A percentile compares a stretch with the other conserved stretches of the same genome.
These are phyloP conservation scores for Paralagenidium karlingii DNA, from an alignment of 352 stramenopile species.

Conservation along the genomic window DNA sequence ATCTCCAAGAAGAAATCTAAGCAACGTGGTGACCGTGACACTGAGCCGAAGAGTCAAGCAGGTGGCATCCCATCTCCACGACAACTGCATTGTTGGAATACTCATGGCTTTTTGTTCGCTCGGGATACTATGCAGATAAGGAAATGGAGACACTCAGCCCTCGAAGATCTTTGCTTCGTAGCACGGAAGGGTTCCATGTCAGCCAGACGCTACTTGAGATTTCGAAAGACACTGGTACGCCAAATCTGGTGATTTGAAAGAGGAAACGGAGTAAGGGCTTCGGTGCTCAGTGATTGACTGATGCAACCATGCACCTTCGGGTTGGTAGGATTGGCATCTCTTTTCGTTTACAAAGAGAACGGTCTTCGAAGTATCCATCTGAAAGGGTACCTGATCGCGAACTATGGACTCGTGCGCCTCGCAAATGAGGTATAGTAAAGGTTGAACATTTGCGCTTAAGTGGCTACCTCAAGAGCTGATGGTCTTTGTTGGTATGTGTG, in stretches of 20 bases:
- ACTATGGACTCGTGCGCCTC: not conserved
- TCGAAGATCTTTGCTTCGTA: slow-evolving; percentile 13
- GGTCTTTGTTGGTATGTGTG: too few relatives aligned
- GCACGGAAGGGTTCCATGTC: slow-evolving; percentile 16
- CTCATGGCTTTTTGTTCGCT: not conserved
- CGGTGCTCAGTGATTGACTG: not conserved
- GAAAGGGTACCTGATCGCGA: not conserved
- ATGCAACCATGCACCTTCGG: not conserved
- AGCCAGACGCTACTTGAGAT: slow-evolving; percentile 23
- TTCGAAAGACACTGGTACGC: slow-evolving; percentile 13
- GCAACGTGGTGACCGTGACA: not conserved
- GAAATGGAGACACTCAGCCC: slow-evolving; percentile 15
- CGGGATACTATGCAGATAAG: slow-evolving; percentile 10
- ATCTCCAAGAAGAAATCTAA: not conserved
- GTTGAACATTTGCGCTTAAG: slow-evolving; percentile 1
- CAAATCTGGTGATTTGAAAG: not conserved
- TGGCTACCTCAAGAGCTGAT: slow-evolving; percentile 1
- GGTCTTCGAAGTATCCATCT: not conserved
- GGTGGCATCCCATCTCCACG: slow-evolving; percentile 8
- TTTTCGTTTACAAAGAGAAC: not conserved
- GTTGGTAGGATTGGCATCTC: not conserved
- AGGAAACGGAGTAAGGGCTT: not conserved
- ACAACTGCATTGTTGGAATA: not conserved
- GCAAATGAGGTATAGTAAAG: not conserved
- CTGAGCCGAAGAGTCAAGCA: slow-evolving; percentile 19